Conservation (phyloP, 2,329 filamentous ascomycete species). For the Tolypocladium inflatum region DNA sequence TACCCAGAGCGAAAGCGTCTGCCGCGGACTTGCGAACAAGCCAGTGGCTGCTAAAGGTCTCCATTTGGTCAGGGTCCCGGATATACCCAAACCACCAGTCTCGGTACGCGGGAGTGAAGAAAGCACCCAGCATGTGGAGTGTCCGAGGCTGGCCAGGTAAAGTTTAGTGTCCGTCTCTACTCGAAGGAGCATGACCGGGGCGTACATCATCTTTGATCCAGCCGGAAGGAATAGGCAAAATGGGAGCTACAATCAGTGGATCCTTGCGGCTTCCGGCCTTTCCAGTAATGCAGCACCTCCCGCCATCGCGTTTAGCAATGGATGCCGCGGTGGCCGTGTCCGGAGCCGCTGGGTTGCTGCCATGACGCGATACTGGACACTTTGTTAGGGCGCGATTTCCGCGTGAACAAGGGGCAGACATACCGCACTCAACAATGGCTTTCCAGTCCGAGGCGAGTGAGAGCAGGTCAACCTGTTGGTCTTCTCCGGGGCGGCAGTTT, state of each 20-base stretch:
- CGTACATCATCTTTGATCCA: neutral
- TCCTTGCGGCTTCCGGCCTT: neutral
- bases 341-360: too few relatives aligned
- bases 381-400: neutral
- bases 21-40: neutral
- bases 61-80: neutral
- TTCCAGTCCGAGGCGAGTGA: neutral
- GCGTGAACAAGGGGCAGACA: neutral
- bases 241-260: neutral
- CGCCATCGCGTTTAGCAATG: neutral
- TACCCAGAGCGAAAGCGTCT: neutral
- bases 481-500: neutral
- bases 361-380: too few relatives aligned
- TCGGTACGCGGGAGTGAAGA: neutral
- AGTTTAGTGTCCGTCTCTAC: neutral
- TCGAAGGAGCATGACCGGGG: too few relatives aligned
- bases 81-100: neutral
- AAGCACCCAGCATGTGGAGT: neutral
- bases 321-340: too few relatives aligned
- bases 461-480: too few relatives aligned
- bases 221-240: neutral
- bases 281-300: neutral
- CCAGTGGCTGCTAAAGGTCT: neutral
- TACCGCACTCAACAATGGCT: neutral
- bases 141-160: too few relatives aligned